Base-by-base conservation (phyloP, 139 green algal genomes). In the Chlorella sorokiniana region DNA sequence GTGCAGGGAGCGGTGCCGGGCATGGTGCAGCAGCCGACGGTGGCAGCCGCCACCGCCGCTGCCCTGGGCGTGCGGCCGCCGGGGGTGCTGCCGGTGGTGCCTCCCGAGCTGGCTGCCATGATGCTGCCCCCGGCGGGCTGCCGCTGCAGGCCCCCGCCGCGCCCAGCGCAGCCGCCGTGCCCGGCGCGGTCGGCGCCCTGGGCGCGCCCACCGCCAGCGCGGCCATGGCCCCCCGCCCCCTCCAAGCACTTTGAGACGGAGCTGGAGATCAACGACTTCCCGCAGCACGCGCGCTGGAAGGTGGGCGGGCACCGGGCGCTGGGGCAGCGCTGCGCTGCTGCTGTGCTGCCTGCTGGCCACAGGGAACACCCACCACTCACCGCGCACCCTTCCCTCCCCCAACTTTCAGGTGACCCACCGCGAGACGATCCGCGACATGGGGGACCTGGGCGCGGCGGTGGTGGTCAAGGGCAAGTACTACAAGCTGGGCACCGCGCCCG, bases 191-290 rank as follows among this genome's bases (percentile, higher is more conserved):
- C n/a, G n/a, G n/a, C n/a, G n/a, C n/a, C n/a, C n/a, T n/a, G n/a
- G n/a, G n/a, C n/a, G n/a, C n/a, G n/a, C n/a, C n/a, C n/a, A n/a
- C n/a, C n/a, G n/a, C n/a, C n/a, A n/a, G n/a, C n/a, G n/a, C n/a
- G n/a, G n/a, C n/a, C 40, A 2, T 40, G 40, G 14, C 79, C 56
- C 33, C 67, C 68, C 48, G 52, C 52, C 63, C 78, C 84, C 2
- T 27, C 59, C 59, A 75, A 69, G 51, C 92, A 96, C 81, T 99
- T 93, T 86, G 91, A 98, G 83, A 85, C 90, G 18, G 96, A 99
- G 87, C 83, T 99, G 56, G 96, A 98, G 83, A 99, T 99, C 89
- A 99, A 99, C 81, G 96, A 99, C 90, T 99, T 99, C 90, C 94
- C 95, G 42, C 96, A 99, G 93, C 91, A 97, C 62, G 95, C 95